Conservation (phyloP, 1,284 basidiomycete genomes). For the Melampsora americana region DNA sequence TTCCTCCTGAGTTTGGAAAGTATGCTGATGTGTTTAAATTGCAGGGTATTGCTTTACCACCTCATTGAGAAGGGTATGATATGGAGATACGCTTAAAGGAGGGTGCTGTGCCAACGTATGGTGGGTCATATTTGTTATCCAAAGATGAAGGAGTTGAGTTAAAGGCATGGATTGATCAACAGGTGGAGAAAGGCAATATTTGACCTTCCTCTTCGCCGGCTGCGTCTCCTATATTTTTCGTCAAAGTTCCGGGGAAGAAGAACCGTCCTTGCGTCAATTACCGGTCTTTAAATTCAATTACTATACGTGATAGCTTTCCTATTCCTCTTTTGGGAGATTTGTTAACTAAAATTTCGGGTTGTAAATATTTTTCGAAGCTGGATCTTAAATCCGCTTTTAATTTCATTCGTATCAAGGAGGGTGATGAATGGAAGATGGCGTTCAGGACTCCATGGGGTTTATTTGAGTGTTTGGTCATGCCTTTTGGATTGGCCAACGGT, state of each 20-base stretch:
- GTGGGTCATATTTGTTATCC: not conserved
- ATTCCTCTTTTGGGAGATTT: not conserved
- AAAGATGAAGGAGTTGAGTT: not conserved
- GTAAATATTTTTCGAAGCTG: too few relatives aligned
- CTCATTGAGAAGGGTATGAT: not conserved
- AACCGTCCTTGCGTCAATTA: conserved; percentile 25
- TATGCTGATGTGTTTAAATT: not conserved
- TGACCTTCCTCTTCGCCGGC: not conserved
- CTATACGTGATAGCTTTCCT: conserved; percentile 1
- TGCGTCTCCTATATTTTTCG: too few relatives aligned
- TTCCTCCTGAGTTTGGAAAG: not conserved
- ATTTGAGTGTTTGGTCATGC: too few relatives aligned
- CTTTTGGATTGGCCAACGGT: too few relatives aligned
- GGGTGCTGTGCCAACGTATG: too few relatives aligned
- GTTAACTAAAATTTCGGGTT: not conserved
- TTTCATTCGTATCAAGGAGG: too few relatives aligned
- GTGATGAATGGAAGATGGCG: too few relatives aligned
- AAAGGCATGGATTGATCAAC: not conserved
- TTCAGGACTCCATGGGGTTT: too few relatives aligned
- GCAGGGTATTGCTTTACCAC: not conserved
- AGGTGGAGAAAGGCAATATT: not conserved
- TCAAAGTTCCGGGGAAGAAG: too few relatives aligned
- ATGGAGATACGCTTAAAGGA: not conserved
- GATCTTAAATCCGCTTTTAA: too few relatives aligned
- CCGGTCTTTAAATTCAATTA: not conserved